Percentiles rank a stretch among this genome's conserved stretches.
phyloP scores from a whole-genome alignment of 805 yeast species.

The Ogataea philodendri region DNA sequence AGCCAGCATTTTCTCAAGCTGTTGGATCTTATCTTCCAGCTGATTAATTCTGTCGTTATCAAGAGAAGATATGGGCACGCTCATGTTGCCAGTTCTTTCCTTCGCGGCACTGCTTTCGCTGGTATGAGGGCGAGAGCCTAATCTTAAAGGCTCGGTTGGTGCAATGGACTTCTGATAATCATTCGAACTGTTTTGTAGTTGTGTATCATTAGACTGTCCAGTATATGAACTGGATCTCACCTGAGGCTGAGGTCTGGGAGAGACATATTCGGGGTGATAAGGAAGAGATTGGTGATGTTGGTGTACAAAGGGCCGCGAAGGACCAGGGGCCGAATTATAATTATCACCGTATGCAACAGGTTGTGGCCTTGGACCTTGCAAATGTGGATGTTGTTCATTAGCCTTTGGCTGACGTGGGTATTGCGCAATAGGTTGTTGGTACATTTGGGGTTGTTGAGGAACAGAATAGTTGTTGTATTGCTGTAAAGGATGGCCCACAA shows the following conservation, averaged over 20 bases:
- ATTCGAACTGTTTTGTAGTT: slow-evolving; percentile 1
- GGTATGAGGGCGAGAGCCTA: not conserved
- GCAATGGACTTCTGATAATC: slow-evolving; percentile 4
- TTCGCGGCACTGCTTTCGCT: too few species aligned
- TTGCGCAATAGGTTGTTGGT: slow-evolving; percentile 9
- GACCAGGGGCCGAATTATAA: not conserved
- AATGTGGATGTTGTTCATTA: slow-evolving; percentile 1
- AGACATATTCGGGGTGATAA: slow-evolving; percentile 3
- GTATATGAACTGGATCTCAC: slow-evolving; percentile 4
- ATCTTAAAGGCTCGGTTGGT: slow-evolving; percentile 8
- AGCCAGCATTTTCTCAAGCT: slow-evolving; percentile 29
- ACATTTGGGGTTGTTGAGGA: slow-evolving; percentile 6
- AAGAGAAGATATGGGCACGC: not conserved
- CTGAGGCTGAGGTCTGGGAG: slow-evolving; percentile 5
- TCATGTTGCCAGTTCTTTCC: too few species aligned
- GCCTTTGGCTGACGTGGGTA: slow-evolving; percentile 1
- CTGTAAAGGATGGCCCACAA: slow-evolving; percentile 15
- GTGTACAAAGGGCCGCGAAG: slow-evolving; percentile 6
- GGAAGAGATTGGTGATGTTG: slow-evolving; percentile 9
- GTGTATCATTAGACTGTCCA: not conserved
- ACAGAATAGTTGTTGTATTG: slow-evolving; percentile 3
- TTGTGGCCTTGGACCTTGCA: slow-evolving; percentile 10
- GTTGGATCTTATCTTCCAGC: slow-evolving; percentile 35
- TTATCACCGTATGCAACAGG: not conserved
- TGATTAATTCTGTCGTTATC: slow-evolving; percentile 27